A percentile compares a stretch with the other conserved stretches of the same genome.
Evolutionary conservation across 129 eudicot genomes (phyloP).

Genomic region (Rutidosis leptorrhynchoides): DNA sequence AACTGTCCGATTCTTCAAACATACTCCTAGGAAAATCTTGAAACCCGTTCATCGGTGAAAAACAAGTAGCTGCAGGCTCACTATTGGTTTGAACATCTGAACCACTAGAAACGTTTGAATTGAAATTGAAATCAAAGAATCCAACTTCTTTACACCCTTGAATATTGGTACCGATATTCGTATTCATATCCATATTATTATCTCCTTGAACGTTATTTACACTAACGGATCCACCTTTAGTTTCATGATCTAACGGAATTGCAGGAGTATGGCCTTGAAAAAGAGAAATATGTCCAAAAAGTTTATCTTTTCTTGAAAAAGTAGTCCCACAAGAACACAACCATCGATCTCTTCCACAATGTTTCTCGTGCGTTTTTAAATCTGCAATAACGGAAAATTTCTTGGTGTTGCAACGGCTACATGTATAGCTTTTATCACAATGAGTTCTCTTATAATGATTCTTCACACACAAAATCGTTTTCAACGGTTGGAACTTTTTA

Average conservation of each 20-base stretch:
- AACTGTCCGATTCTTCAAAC: slow-evolving; percentile 64
- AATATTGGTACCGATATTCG: slow-evolving; percentile 20
- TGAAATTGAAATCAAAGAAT: slow-evolving; percentile 42
- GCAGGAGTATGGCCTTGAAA: slow-evolving; percentile 99
- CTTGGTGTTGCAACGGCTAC: slow-evolving; percentile 89
- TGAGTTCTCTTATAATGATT: slow-evolving; percentile 96
- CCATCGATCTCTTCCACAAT: slow-evolving; percentile 94
- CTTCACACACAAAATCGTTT: slow-evolving; percentile 85
- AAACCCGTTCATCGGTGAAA: slow-evolving; percentile 68
- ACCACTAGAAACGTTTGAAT: slow-evolving; percentile 44
- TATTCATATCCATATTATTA: slow-evolving; percentile 9
- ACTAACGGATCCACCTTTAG: slow-evolving; percentile 27
- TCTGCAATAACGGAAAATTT: slow-evolving; percentile 93
- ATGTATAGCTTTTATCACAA: slow-evolving; percentile 89
- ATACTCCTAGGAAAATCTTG: slow-evolving; percentile 66
- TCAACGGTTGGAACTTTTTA: slow-evolving; percentile 85
- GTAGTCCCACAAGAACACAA: slow-evolving; percentile 97
- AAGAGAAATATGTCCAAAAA: slow-evolving; percentile 87
- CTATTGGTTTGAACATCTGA: slow-evolving; percentile 27
- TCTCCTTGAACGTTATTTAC: slow-evolving; percentile 47
- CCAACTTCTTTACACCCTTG: slow-evolving; percentile 46
- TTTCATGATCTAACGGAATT: slow-evolving; percentile 67
- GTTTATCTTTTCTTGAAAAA: slow-evolving; percentile 93
- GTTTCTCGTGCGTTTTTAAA: slow-evolving; percentile 94
- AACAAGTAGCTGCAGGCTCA: slow-evolving; percentile 44